Base-by-base conservation (phyloP, 1,284 basidiomycete genomes). In the Ceratobasidium sp. region DNA sequence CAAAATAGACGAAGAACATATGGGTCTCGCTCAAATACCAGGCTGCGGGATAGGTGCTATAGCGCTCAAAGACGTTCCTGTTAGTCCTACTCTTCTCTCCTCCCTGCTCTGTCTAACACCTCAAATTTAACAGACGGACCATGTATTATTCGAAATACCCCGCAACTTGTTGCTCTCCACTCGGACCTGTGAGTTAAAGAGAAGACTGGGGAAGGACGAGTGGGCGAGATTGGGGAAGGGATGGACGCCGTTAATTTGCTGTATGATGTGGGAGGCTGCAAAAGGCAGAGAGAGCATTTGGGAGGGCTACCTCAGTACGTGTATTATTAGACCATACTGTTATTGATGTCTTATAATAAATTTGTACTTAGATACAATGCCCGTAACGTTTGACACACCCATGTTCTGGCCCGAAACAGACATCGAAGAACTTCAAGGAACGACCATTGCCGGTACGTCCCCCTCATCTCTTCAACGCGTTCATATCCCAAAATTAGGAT, bases 231-330 rank as follows among this genome's bases (percentile, higher is more conserved):
- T 96, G 71, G 84, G 90, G 64, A 83, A 86, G 66, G 93, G 95
- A 0, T 98, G 96, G 96, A 83, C 87, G 1, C 92, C 92, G 0
- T 83, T 98, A 49, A 98, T 98, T 73, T 83, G 98, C 26, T 93
- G 91, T 76, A 92, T 98, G 90, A 95, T 98, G 92, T 98, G 93
- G 91, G 97, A 98, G 81, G 87, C 88, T 63, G 85, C 89, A 2
- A 83, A 82, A 73, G 88, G 87, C 0, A 50, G 79, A 7, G 78
- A 83, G 26, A 93, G 90, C 52, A 87, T 82, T 74, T 95, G 93
- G 93, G 79, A 80, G 9, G 84, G 83, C 5, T 95, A 94, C 81
- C 82, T 94, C 18, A 82, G 92, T 93, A 74, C 67, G 87, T 82
- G 67, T 11, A 49, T 66, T 16, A 30, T 35, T 47, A 11, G 26